Conservation (phyloP, 257 asterid genomes). For the Pogostemon cablin region DNA sequence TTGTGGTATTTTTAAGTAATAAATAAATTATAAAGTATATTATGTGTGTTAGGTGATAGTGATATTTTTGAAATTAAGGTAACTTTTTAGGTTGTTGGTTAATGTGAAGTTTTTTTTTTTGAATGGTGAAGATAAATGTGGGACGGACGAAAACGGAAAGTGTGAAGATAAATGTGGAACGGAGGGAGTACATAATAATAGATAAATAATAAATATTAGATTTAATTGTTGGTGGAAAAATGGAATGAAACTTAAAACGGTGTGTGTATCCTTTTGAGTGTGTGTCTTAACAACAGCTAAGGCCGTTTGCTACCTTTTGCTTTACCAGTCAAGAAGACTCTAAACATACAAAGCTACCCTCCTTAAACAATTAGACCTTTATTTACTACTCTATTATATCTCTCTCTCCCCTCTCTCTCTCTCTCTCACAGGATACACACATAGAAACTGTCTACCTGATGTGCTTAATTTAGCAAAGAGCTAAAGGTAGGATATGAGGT, state of each 20-base stretch:
- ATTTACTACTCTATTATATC: slow-evolving; percentile 25
- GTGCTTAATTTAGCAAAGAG: slow-evolving; percentile 66
- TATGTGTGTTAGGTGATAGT: no score
- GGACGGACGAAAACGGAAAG: no score
- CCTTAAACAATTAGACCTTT: slow-evolving; percentile 30
- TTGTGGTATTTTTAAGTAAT: no score
- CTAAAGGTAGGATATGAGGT: slow-evolving; percentile 45
- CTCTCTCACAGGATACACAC: slow-evolving; percentile 14
- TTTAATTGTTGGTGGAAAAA: not conserved
- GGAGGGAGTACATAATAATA: no score
- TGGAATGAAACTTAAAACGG: not conserved
- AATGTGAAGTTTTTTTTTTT: no score
- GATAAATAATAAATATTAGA: no score
- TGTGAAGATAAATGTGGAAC: no score
- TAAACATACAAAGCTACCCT: slow-evolving; percentile 33
- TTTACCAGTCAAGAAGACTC: slow-evolving; percentile 68
- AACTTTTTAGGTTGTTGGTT: no score
- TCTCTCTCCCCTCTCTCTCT: slow-evolving; percentile 28
- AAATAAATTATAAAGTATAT: no score
- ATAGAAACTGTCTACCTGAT: slow-evolving; percentile 42
- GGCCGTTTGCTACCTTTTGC: slow-evolving; percentile 57
- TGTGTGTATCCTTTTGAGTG: slow-evolving; percentile 39
- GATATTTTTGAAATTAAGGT: no score
- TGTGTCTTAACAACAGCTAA: slow-evolving; percentile 38
- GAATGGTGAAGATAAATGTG: no score